Base-by-base conservation (phyloP, 2,329 filamentous ascomycete genomes). In the Chaetomium sp. region DNA sequence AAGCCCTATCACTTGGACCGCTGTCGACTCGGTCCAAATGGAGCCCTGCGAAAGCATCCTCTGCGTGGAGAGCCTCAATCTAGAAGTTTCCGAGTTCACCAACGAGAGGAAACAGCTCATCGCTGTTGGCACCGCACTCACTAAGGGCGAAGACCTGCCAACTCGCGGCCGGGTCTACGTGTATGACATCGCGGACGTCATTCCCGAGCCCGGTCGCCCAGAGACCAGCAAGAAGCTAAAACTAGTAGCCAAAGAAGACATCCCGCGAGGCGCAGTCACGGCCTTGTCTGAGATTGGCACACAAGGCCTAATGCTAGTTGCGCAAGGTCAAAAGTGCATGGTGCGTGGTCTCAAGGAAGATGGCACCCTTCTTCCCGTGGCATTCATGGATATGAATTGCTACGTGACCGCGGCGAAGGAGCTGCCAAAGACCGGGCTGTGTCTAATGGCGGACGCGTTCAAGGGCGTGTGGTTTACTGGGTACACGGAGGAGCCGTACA, bases 261-360 rank as follows among this genome's bases (percentile, higher is more conserved):
- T 97, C 33, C 81, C 83, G n/a, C 88, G 94, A 49, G 94, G 94
- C 8, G 90, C 90, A 4, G 89, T 99, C 32, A 96, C 92, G 11
- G 88, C 89, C 0, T 71, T 99, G 9, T 90, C 87, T 0, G 86
- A 88, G 60, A 86, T 95, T 53, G 92, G 89, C 43, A 90, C 86
- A 0, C 91, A 94, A 71, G 94, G 88, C 1, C 90, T 92, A 62
- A 84, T 95, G 78, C 85, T 94, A 59, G 88, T 88, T 42, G 91
- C 91, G 0, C 94, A 99, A 68, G 94, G 94, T 0, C 91, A 96
- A 67, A 99, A 99, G 72, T 92, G 91, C 69, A 95, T 99, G 88
- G 91, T 99, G 1, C 81, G 94, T 57, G 94, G 94, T 42, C 79
- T 99, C 3, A 96, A 96, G 69, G 94, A 99, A 70, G 94, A 99